phyloP scores from a whole-genome alignment of 352 stramenopile genomes.

The Pythium brachiatum region DNA sequence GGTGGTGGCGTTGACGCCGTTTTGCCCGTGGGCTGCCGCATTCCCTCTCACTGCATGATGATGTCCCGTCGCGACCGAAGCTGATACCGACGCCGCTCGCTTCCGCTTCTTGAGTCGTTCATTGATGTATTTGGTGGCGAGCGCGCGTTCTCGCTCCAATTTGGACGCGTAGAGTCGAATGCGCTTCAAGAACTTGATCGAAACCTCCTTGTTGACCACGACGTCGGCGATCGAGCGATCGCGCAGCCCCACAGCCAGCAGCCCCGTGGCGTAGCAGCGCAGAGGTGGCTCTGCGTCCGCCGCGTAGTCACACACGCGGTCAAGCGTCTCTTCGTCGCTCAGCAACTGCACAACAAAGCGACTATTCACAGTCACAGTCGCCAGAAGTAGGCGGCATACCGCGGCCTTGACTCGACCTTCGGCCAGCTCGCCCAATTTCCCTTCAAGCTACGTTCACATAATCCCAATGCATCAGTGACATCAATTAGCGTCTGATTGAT shows the following conservation, averaged over 20 bases:
- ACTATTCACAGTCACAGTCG: constrained; percentile 69
- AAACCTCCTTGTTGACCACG: constrained; percentile 79
- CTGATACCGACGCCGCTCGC: constrained; percentile 14
- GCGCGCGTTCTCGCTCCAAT: constrained; percentile 58
- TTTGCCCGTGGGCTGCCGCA: not conserved
- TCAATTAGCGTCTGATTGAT: not conserved
- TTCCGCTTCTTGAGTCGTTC: constrained; percentile 47
- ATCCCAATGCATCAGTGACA: not conserved
- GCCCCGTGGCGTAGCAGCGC: constrained; percentile 72
- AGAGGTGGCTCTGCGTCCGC: constrained; percentile 50
- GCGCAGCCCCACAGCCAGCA: constrained; percentile 72
- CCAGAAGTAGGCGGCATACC: constrained; percentile 68
- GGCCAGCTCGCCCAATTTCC: constrained; percentile 60
- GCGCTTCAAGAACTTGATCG: constrained; percentile 69
- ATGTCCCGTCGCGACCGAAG: not conserved
- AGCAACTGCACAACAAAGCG: constrained; percentile 70
- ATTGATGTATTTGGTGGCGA: constrained; percentile 80
- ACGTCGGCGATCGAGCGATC: constrained; percentile 78
- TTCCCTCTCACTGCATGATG: not conserved
- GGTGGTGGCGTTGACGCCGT: not conserved
- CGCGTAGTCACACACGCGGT: constrained; percentile 67
- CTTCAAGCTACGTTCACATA: constrained; percentile 44
- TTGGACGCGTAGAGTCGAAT: constrained; percentile 76
- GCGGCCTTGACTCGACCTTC: constrained; percentile 61
- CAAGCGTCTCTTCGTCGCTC: constrained; percentile 78